Percentiles rank a stretch among this genome's conserved stretches.
Evolutionary conservation across 2,329 filamentous ascomycete species (phyloP).

Genomic region (Sordariomycetes sp.): DNA sequence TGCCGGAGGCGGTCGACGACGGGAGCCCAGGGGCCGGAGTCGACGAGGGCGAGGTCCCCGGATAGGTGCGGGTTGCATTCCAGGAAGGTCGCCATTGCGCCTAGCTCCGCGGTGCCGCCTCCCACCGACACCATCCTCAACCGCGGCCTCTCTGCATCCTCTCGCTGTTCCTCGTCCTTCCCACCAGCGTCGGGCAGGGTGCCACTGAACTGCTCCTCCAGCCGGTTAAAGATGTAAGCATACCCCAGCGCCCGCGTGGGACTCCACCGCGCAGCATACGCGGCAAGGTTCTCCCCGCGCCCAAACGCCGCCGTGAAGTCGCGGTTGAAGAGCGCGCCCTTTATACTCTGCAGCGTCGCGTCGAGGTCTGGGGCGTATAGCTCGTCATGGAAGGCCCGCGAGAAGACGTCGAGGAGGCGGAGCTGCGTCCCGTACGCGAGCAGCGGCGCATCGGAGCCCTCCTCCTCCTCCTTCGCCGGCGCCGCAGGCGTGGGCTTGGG

Average conservation of each 20-base stretch:
- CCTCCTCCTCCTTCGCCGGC: background rate
- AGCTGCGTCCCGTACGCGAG: slow-evolving; percentile 34
- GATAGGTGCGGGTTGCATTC: slow-evolving; percentile 8
- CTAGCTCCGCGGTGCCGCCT: slow-evolving; percentile 49
- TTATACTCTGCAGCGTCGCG: slow-evolving; percentile 63
- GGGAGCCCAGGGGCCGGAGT: slow-evolving; percentile 65
- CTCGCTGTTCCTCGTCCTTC: background rate
- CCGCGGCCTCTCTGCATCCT: slow-evolving; percentile 2
- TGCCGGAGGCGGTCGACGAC: slow-evolving; percentile 46
- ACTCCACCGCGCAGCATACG: slow-evolving; percentile 86
- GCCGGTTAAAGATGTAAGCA: slow-evolving; percentile 33
- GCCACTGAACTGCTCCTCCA: slow-evolving; percentile 15
- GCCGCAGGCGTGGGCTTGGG: background rate
- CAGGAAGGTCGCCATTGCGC: slow-evolving; percentile 34
- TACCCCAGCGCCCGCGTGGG: slow-evolving; percentile 77
- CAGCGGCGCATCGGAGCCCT: background rate
- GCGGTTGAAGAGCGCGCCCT: slow-evolving; percentile 71
- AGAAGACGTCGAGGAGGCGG: slow-evolving; percentile 60
- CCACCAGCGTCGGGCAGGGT: background rate
- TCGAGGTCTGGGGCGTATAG: slow-evolving; percentile 33
- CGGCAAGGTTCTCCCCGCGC: slow-evolving; percentile 54
- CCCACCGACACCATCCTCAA: slow-evolving; percentile 35
- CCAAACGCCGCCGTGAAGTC: slow-evolving; percentile 77
- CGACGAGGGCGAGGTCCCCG: slow-evolving; percentile 50
- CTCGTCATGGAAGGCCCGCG: slow-evolving; percentile 42